Conservation (phyloP, 495 filamentous ascomycete genomes). For the Xylaria cubensis region DNA sequence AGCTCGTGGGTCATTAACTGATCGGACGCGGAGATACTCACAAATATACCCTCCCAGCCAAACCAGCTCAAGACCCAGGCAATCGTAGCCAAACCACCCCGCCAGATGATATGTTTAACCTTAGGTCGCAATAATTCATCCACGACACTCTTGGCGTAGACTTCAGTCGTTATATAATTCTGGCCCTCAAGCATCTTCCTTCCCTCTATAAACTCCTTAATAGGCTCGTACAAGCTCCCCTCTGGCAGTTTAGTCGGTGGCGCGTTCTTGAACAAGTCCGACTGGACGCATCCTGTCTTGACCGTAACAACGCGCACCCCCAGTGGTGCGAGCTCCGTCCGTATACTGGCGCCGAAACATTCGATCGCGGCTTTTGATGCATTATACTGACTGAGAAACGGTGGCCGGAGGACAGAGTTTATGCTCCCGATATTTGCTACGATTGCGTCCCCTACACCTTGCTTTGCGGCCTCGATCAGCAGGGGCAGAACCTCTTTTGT, state of each 20-base stretch:
- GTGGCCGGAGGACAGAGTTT: conserved; percentile 42
- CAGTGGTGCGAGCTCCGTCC: conserved; percentile 62
- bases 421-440: conserved; percentile 59
- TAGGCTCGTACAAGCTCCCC: conserved; percentile 34
- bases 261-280: conserved; percentile 30
- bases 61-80: conserved; percentile 39
- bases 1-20: neutral
- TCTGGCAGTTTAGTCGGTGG: conserved; percentile 33
- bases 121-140: conserved; percentile 27
- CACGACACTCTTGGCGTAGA: conserved; percentile 31
- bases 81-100: conserved; percentile 28
- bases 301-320: conserved; percentile 47
- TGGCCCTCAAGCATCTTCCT: conserved; percentile 28
- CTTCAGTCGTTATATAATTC: conserved; percentile 20
- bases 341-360: conserved; percentile 51
- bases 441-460: conserved; percentile 17
- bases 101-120: conserved; percentile 35
- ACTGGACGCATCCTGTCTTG: conserved; percentile 39
- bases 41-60: conserved; percentile 40
- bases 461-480: conserved; percentile 46
- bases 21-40: conserved; percentile 19
- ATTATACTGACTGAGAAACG: conserved; percentile 54
- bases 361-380: conserved; percentile 62
- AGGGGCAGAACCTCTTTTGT: conserved; percentile 61
- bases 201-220: conserved; percentile 37